phyloP scores from a whole-genome alignment of 805 yeast species.

The Yarrowia porcina region DNA sequence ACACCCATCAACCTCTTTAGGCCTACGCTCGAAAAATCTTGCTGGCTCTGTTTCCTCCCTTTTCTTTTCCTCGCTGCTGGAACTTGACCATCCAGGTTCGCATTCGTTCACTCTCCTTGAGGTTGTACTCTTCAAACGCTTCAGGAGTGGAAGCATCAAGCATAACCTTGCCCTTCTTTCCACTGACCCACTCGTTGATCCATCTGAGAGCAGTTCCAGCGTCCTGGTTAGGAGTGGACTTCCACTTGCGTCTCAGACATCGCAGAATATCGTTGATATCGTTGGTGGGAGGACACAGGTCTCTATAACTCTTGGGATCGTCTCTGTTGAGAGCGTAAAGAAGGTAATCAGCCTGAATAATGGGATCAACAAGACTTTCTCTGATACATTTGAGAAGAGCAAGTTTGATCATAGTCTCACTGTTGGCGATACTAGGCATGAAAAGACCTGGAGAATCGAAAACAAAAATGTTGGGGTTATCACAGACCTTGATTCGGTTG shows the following conservation, averaged over 20 bases:
- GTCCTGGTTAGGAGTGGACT: neutral
- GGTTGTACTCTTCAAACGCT: conserved; percentile 1
- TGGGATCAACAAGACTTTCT: conserved; percentile 69
- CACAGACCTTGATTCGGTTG: conserved; percentile 62
- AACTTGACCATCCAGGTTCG: conserved; percentile 18
- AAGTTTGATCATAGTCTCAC: conserved; percentile 70
- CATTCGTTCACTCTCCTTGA: conserved; percentile 19
- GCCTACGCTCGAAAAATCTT: neutral
- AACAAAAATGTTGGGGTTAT: conserved; percentile 61
- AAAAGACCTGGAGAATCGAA: conserved; percentile 94
- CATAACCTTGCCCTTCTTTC: conserved; percentile 22
- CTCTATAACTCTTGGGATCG: conserved; percentile 39
- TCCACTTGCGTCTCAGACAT: neutral
- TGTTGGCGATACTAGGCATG: conserved; percentile 64
- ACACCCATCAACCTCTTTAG: no score
- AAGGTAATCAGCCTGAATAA: conserved; percentile 80
- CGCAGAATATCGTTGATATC: conserved; percentile 50
- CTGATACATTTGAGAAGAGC: conserved; percentile 74
- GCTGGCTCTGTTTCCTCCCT: conserved; percentile 9
- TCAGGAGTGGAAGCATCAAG: conserved; percentile 6
- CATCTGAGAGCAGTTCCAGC: conserved; percentile 20
- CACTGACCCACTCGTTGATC: conserved; percentile 24
- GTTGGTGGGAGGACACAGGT: conserved; percentile 64
- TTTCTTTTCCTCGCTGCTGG: conserved; percentile 13
- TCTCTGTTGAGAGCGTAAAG: conserved; percentile 61